Base-by-base conservation (phyloP, 2,329 filamentous ascomycete genomes). In the Alternaria gaisen region DNA sequence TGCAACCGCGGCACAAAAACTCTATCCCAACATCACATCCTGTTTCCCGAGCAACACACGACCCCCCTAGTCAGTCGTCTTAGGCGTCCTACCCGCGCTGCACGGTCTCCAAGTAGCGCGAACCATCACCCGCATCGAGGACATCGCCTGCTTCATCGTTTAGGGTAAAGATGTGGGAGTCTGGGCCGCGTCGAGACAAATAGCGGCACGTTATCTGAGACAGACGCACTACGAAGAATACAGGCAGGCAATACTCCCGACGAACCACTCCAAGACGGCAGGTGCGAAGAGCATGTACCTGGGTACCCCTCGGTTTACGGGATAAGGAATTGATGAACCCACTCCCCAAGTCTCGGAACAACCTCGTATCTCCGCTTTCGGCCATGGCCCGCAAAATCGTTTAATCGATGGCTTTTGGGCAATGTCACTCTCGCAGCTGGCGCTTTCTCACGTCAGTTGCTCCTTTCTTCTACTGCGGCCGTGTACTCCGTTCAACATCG, bases 101-200 rank as follows among this genome's bases (percentile, higher is more conserved):
- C 71, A 76, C 68, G 65, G 73, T 46, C 70, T 60, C 50, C 53
- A 40, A 47, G 53, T 76, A 73, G 73, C 73, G 73, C 67, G 73
- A 77, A 77, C 72, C 69, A 74, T 73, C 57, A 69, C 65, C 69
- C 68, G 69, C 69, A 63, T 59, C 57, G 58, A 56, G 56, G 61
- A 63, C 60, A 58, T 67, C 57, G 64, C 62, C 55, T 65, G 53
- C 63, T 61, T 57, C 60, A 66, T 68, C 64, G 63, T 40, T 53
- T 66, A 61, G 65, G 61, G 52, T 48, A 53, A 36, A 44, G 54
- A 53, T 50, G 57, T 61, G 38, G 46, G 55, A 50, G 56, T 44
- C 43, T 50, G 60, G 56, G 58, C 60, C 50, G 48, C 24, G 42
- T 53, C 24, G 61, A 57, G 53, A 58, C 48, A 58, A 54, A 34